Base-by-base conservation (phyloP, 2,329 filamentous ascomycete genomes). In the Colletotrichum spinosum region DNA sequence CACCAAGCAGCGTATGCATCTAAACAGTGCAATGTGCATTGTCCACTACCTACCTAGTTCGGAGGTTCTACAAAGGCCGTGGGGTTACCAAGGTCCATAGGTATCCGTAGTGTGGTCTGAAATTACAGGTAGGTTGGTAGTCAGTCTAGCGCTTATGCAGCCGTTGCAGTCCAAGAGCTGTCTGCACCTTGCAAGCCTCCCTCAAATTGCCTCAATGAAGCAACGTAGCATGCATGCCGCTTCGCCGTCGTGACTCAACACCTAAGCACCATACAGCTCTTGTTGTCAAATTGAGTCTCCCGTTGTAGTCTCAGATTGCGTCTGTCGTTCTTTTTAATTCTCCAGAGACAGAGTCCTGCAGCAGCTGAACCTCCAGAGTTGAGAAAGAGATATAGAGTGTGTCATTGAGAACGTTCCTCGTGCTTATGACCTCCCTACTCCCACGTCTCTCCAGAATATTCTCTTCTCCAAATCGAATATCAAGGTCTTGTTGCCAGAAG, bases 401-500 rank as follows among this genome's bases (percentile, higher is more conserved):
- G 50, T 8, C 34, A 41, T 10, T 46, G 33, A 46, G 38, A 33
- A 39, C 41, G 33, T 66, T 53, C 49, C 39, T 25, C 17, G 38
- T 62, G 38, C 63, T 65, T 66, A 66, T 66, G 63, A 58, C 48
- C 35, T 11, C 48, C 63, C 56, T 52, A 66, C 63, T 66, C 63
- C 46, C 52, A 63, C 17, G 52, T 38, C n/a, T 66, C 51, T 62
- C 48, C 48, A 62, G 63, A 66, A 63, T 41, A 48, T 63, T 66
- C 38, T 17, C 46, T 49, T 56, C 59, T 44, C 44, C 52, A 52
- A 44, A 38, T 34, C 53, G 52, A 50, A 15, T 48, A 45, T 38
- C 39, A 13, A 49, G 59, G 53, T 57, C 48, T 37, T 52, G 12
- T 49, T 50, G 41, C 44, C 55, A 60, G 49, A 48, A 42, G 34